These are phyloP conservation scores for Sporothrix curviconia DNA, from an alignment of 2,329 filamentous ascomycete genomes.

Conservation along the genomic window DNA sequence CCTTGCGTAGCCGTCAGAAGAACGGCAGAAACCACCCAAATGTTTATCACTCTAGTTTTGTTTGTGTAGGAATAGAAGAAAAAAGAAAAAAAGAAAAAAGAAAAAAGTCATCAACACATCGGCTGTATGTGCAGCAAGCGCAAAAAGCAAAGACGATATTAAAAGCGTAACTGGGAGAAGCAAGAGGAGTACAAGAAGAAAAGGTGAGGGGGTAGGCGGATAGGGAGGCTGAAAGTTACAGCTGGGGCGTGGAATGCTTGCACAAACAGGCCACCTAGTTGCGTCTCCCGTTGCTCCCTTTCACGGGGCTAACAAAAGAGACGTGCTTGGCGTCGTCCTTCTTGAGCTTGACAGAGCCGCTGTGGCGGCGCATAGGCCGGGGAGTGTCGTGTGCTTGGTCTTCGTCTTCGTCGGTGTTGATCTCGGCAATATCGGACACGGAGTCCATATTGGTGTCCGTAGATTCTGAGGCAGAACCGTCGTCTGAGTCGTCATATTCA, in stretches of 20 bases:
- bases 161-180: constrained; percentile 10
- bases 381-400: constrained; percentile 25
- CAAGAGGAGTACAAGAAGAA: constrained; percentile 13
- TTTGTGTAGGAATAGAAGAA: not conserved
- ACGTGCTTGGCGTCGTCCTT: constrained; percentile 52
- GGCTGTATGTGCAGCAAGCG: constrained; percentile 5
- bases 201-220: not conserved
- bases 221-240: too few species aligned
- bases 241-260: not conserved
- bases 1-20: constrained; percentile 13
- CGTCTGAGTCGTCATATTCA: constrained; percentile 68
- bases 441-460: constrained; percentile 54
- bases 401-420: constrained; percentile 53
- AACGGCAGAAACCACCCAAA: not conserved
- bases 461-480: constrained; percentile 54
- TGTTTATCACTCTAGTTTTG: constrained; percentile 10
- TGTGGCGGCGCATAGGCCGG: constrained; percentile 38
- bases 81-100: not conserved
- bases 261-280: constrained; percentile 18
- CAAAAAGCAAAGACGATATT: not conserved
- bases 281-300: constrained; percentile 31
- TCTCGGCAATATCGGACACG: constrained; percentile 55
- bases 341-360: constrained; percentile 41
- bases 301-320: constrained; percentile 47
- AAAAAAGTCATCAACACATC: constrained; percentile 5